These are phyloP conservation scores for Agaricus sinodeliciosus DNA, from an alignment of 768 basidiomycete genomes.

Conservation along the genomic window DNA sequence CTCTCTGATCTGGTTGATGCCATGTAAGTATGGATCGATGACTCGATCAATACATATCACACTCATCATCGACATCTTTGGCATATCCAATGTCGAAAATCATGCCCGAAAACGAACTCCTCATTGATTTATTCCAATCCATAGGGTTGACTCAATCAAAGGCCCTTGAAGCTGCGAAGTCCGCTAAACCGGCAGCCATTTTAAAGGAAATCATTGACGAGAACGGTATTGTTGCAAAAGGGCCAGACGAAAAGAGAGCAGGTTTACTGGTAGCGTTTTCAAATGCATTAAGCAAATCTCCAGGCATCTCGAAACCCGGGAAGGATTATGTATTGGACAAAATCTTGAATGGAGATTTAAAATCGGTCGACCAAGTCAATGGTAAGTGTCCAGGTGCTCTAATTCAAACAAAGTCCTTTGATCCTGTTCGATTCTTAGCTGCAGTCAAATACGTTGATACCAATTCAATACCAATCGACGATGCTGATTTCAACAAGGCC, in stretches of 20 bases:
- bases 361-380: slow-evolving; percentile 78
- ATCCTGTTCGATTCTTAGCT: slow-evolving; percentile 32
- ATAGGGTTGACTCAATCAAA: slow-evolving; percentile 74
- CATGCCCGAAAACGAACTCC: background rate
- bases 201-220: slow-evolving; percentile 65
- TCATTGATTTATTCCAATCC: slow-evolving; percentile 56
- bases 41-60: background rate
- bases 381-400: slow-evolving; percentile 43
- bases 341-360: slow-evolving; percentile 68
- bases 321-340: slow-evolving; percentile 57
- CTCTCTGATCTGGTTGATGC: slow-evolving; percentile 9
- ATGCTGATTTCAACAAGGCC: slow-evolving; percentile 61
- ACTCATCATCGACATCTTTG: background rate
- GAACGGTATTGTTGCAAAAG: slow-evolving; percentile 37
- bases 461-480: slow-evolving; percentile 55
- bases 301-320: slow-evolving; percentile 42
- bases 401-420: background rate
- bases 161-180: slow-evolving; percentile 78
- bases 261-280: slow-evolving; percentile 64
- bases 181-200: slow-evolving; percentile 64
- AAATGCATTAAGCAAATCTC: slow-evolving; percentile 50
- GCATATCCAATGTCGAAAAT: slow-evolving; percentile 1
- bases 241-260: slow-evolving; percentile 74
- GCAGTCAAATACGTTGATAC: slow-evolving; percentile 71
- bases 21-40: slow-evolving; percentile 6